phyloP scores from a whole-genome alignment of 2,329 filamentous ascomycete genomes.

The Penicillium polonicum region DNA sequence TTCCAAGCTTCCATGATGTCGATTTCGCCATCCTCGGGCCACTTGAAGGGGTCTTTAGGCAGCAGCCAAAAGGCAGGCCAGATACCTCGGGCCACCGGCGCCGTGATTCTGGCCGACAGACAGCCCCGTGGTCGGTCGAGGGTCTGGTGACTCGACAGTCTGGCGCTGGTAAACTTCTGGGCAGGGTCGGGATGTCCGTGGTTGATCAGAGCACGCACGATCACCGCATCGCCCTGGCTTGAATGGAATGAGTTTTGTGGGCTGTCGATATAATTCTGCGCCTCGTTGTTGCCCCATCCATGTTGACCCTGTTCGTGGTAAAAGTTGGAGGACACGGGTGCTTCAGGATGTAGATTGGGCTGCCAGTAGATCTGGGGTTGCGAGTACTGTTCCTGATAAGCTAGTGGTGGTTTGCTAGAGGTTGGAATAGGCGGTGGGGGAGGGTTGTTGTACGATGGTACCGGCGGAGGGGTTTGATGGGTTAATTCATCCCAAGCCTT shows the following conservation, averaged over 20 bases:
- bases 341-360: conserved; percentile 23
- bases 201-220: conserved; percentile 26
- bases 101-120: conserved; percentile 25
- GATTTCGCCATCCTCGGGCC: conserved; percentile 27
- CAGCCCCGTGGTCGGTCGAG: conserved; percentile 25
- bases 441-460: conserved; percentile 16
- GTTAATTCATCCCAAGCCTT: conserved; percentile 23
- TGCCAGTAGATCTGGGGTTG: conserved; percentile 26
- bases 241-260: conserved; percentile 28
- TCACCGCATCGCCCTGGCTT: conserved; percentile 22
- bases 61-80: conserved; percentile 30
- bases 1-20: conserved; percentile 30
- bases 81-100: conserved; percentile 24
- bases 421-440: conserved; percentile 24
- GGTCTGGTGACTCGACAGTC: conserved; percentile 25
- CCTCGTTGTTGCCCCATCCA: conserved; percentile 27
- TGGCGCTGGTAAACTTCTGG: conserved; percentile 26
- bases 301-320: conserved; percentile 24
- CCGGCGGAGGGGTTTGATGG: conserved; percentile 9
- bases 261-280: conserved; percentile 25
- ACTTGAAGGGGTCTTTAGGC: conserved; percentile 29
- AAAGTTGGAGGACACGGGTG: conserved; percentile 24
- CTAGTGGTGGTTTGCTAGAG: conserved; percentile 20
- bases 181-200: conserved; percentile 22
- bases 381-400: conserved; percentile 19